A percentile compares a stretch with the other conserved stretches of the same genome.
These are phyloP conservation scores for Pulveroboletus ravenelii DNA, from an alignment of 768 basidiomycete species.

Conservation along the genomic window DNA sequence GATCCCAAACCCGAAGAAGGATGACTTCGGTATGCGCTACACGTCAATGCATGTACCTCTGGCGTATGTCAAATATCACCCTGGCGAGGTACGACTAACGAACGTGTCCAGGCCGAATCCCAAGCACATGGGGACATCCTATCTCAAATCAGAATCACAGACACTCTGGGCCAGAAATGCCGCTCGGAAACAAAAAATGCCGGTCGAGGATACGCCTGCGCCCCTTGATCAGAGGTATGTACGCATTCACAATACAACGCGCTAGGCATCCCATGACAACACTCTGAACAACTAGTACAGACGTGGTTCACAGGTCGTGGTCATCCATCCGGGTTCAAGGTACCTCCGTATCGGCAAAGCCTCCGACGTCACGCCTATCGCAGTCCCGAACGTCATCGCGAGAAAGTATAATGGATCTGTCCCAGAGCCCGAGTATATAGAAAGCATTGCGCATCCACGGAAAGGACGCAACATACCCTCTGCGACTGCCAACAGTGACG, in stretches of 20 bases:
- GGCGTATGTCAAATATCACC: slow-evolving; percentile 41
- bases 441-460: slow-evolving; percentile 54
- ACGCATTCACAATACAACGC: slow-evolving; percentile 3
- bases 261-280: slow-evolving; percentile 14
- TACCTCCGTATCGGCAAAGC: slow-evolving; percentile 70
- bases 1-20: slow-evolving; percentile 72
- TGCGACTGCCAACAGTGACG: slow-evolving; percentile 39
- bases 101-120: slow-evolving; percentile 56
- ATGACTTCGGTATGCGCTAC: slow-evolving; percentile 78
- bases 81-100: slow-evolving; percentile 10
- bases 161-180: slow-evolving; percentile 71
- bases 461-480: slow-evolving; percentile 28
- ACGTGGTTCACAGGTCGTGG: slow-evolving; percentile 73
- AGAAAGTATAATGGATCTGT: slow-evolving; percentile 50
- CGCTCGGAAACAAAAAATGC: slow-evolving; percentile 45
- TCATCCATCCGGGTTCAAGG: slow-evolving; percentile 77
- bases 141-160: slow-evolving; percentile 73
- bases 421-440: slow-evolving; percentile 40
- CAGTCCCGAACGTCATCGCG: slow-evolving; percentile 69
- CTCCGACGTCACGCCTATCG: slow-evolving; percentile 67
- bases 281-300: slow-evolving; percentile 38
- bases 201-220: slow-evolving; percentile 35
- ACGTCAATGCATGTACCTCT: slow-evolving; percentile 79
- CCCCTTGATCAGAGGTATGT: slow-evolving; percentile 46
- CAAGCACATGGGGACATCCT: slow-evolving; percentile 73